Percentiles rank a stretch among this genome's conserved stretches.
Conservation (phyloP, 345 rosid genomes). For the Syzygium aqueum region DNA sequence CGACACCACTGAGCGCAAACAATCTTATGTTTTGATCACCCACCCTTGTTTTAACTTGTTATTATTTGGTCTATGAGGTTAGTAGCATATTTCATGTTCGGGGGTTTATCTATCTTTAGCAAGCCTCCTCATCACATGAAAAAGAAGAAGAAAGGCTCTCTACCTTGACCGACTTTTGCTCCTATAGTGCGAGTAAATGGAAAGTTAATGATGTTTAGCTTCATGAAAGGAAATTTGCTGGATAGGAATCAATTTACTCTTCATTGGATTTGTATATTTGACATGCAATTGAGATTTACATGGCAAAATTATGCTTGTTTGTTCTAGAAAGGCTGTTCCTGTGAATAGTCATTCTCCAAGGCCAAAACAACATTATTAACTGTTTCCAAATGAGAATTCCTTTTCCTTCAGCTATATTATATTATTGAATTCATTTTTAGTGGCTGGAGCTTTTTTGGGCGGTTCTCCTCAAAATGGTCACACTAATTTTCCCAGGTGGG, state of each 20-base stretch:
- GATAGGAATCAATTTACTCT: neutral
- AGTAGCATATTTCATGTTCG: neutral
- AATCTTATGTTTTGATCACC: neutral
- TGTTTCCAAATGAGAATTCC: neutral
- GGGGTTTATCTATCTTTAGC: neutral
- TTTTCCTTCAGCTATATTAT: neutral
- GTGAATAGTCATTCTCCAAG: neutral
- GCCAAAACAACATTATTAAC: neutral
- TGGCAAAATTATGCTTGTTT: neutral
- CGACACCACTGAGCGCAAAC: neutral
- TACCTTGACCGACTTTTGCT: neutral
- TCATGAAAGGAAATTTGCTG: neutral
- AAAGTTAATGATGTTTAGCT: neutral
- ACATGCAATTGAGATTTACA: neutral
- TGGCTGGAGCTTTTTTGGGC: neutral
- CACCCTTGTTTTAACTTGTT: neutral
- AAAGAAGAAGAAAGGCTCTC: neutral
- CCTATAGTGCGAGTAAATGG: neutral
- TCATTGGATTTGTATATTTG: neutral
- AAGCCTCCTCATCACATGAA: neutral
- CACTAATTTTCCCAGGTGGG: neutral
- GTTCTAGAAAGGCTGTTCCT: neutral
- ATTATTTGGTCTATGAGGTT: neutral
- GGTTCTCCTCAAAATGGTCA: neutral
- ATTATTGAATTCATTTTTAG: neutral